phyloP scores from a whole-genome alignment of 768 basidiomycete genomes.

The Rubroboletus pulcherrimus region DNA sequence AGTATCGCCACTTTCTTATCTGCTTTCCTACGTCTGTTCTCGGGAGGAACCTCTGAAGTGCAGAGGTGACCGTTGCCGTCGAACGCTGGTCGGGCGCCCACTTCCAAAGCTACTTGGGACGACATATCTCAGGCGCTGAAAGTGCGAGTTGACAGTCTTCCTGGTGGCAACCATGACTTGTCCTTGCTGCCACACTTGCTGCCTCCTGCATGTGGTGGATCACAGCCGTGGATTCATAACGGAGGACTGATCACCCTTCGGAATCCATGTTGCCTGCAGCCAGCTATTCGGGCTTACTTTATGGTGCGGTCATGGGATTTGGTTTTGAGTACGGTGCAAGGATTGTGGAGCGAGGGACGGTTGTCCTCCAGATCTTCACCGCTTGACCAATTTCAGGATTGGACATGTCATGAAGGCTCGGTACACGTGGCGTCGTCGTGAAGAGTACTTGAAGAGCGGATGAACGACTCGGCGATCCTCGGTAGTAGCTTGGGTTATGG shows the following conservation, averaged over 20 bases:
- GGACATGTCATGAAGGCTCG: constrained; percentile 27
- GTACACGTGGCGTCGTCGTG: constrained; percentile 17
- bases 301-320: constrained; percentile 31
- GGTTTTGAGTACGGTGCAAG: constrained; percentile 32
- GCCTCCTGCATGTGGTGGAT: constrained; percentile 19
- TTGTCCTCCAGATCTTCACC: constrained; percentile 31
- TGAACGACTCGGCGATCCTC: constrained; percentile 23
- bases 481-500: constrained; percentile 26
- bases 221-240: constrained; percentile 20
- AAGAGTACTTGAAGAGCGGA: constrained; percentile 22
- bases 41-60: constrained; percentile 16
- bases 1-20: constrained; percentile 67
- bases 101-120: constrained; percentile 21
- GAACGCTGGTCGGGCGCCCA: constrained; percentile 22
- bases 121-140: constrained; percentile 26
- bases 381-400: constrained; percentile 34
- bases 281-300: constrained; percentile 23
- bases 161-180: constrained; percentile 29
- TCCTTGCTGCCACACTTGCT: constrained; percentile 26
- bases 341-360: constrained; percentile 27
- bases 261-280: constrained; percentile 24
- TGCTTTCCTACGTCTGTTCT: constrained; percentile 31
- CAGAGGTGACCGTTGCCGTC: constrained; percentile 20
- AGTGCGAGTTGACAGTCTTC: constrained; percentile 29
- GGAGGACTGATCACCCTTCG: constrained; percentile 31